Evolutionary conservation across 495 filamentous ascomycete genomes (phyloP).

Genomic region (Cenococcum geophilum): DNA sequence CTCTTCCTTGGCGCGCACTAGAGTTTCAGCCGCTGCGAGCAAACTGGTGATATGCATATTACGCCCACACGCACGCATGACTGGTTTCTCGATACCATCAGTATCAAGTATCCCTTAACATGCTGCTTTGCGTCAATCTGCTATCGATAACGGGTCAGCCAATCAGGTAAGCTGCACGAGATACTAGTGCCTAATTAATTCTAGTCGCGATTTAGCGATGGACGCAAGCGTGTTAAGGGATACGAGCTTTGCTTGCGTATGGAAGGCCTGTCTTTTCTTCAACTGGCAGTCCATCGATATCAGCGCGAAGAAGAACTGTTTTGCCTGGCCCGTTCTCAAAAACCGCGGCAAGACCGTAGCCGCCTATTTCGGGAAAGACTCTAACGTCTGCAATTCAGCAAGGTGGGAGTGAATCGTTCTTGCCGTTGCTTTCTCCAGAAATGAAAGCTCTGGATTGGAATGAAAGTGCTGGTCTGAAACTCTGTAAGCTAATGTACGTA

Average conservation of each 20-base stretch:
- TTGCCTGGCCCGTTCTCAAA: slow-evolving; percentile 51
- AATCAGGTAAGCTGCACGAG: too few relatives aligned
- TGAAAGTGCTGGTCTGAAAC: slow-evolving; percentile 35
- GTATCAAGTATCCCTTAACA: slow-evolving; percentile 37
- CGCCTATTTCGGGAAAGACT: slow-evolving; percentile 50
- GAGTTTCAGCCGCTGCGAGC: slow-evolving; percentile 45
- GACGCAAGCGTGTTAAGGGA: too few relatives aligned
- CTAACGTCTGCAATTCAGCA: slow-evolving; percentile 36
- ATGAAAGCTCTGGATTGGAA: slow-evolving; percentile 47
- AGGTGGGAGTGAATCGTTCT: slow-evolving; percentile 41
- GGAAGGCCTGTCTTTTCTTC: slow-evolving; percentile 50
- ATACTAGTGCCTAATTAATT: too few relatives aligned
- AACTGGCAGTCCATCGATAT: slow-evolving; percentile 58
- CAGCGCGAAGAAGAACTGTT: slow-evolving; percentile 52
- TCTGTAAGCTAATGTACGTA: background rate
- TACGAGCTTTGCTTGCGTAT: slow-evolving; percentile 47
- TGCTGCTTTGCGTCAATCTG: too few relatives aligned
- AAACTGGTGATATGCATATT: slow-evolving; percentile 54
- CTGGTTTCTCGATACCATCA: slow-evolving; percentile 45
- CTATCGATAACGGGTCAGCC: too few relatives aligned
- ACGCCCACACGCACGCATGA: slow-evolving; percentile 65
- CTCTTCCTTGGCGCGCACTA: slow-evolving; percentile 37
- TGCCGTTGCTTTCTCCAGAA: slow-evolving; percentile 46
- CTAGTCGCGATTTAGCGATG: too few relatives aligned
- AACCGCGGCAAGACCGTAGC: slow-evolving; percentile 51